Percentiles rank a stretch among this genome's conserved stretches.
Conservation (phyloP, 805 yeast species). For the Nakazawaea peltata region DNA sequence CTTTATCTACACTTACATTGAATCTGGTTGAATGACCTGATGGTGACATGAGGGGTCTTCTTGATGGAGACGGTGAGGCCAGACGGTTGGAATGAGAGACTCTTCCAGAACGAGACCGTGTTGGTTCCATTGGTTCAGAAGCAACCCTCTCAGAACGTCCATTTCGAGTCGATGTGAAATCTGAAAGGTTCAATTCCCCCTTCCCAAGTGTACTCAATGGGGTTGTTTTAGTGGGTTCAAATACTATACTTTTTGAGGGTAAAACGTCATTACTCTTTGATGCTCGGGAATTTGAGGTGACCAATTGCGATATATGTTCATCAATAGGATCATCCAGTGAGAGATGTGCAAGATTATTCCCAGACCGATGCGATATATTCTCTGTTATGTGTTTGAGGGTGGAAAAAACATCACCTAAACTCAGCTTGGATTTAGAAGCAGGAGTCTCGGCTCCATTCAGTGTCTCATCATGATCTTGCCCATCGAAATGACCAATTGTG, state of each 20-base stretch:
- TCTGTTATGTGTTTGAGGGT: neutral
- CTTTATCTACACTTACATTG: too few relatives aligned
- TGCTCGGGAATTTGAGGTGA: neutral
- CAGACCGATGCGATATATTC: neutral
- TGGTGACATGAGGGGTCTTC: neutral
- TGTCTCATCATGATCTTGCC: neutral
- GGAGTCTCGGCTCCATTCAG: neutral
- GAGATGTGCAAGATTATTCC: neutral
- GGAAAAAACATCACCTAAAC: neutral
- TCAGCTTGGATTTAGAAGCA: neutral
- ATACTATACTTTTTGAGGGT: too few relatives aligned
- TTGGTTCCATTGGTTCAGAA: too few relatives aligned
- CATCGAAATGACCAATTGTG: neutral
- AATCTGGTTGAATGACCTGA: neutral
- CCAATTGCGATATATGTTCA: neutral
- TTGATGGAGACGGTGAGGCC: neutral
- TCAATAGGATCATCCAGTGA: neutral
- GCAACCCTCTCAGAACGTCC: too few relatives aligned
- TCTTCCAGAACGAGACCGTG: conserved; percentile 6
- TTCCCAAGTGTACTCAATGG: conserved; percentile 40
- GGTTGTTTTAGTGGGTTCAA: conserved; percentile 38
- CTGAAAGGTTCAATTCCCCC: conserved; percentile 37
- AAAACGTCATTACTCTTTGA: too few relatives aligned
- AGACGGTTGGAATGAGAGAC: too few relatives aligned
- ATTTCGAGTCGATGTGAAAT: too few relatives aligned